Evolutionary conservation across 2,329 filamentous ascomycete genomes (phyloP).

Genomic region (Penicillium sp.): DNA sequence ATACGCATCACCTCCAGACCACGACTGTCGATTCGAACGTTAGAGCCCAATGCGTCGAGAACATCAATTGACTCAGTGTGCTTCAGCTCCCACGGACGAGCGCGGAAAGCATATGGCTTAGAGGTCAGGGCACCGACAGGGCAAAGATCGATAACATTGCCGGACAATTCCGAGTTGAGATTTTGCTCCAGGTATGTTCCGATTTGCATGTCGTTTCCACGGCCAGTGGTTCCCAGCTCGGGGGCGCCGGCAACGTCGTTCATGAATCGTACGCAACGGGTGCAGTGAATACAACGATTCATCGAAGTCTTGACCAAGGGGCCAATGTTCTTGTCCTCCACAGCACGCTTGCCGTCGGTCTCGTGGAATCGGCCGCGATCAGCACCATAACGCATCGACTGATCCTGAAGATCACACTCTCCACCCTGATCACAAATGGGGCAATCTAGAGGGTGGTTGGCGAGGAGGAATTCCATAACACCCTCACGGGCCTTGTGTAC

Average conservation of each 20-base stretch:
- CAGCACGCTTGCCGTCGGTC: conserved; percentile 90
- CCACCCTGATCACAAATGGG: conserved; percentile 98
- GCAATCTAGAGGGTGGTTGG: conserved; percentile 95
- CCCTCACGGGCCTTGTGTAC: conserved; percentile 98
- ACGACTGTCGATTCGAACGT: conserved; percentile 90
- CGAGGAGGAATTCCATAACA: conserved; percentile 97
- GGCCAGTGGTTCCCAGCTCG: conserved; percentile 89
- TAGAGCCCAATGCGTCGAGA: conserved; percentile 87
- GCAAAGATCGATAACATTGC: conserved; percentile 97
- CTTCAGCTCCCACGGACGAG: conserved; percentile 95
- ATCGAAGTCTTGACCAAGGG: conserved; percentile 99
- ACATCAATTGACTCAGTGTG: conserved; percentile 96
- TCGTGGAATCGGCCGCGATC: conserved; percentile 98
- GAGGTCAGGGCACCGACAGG: conserved; percentile 95
- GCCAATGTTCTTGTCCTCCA: conserved; percentile 99
- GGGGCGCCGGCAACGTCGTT: conserved; percentile 96
- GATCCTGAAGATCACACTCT: conserved; percentile 98
- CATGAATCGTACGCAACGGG: conserved; percentile 93
- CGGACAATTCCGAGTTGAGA: conserved; percentile 91
- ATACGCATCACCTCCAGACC: conserved; percentile 97
- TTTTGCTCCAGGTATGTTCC: conserved; percentile 96
- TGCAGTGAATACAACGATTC: conserved; percentile 99
- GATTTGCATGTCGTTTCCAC: conserved; percentile 97
- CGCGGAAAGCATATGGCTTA: conserved; percentile 97
- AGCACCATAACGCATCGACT: conserved; percentile 97